These are phyloP conservation scores for Penicillium polonicum DNA, from an alignment of 2,329 filamentous ascomycete species.

Conservation along the genomic window DNA sequence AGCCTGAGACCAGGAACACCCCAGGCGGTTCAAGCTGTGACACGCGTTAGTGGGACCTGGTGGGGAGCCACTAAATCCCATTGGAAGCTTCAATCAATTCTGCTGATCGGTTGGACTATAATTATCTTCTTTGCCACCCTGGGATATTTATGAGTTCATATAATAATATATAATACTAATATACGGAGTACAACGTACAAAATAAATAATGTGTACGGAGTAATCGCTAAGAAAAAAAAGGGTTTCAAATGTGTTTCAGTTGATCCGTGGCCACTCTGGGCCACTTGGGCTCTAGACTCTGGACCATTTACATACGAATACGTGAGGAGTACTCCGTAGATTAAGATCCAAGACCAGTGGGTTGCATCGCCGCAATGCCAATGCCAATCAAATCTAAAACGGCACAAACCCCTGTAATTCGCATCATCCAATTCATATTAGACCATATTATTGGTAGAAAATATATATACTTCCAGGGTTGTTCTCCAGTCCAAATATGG, in stretches of 20 bases:
- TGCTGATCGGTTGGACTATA: conserved; percentile 11
- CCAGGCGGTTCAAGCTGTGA: conserved; percentile 21
- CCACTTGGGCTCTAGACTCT: background rate
- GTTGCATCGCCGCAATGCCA: conserved; percentile 16
- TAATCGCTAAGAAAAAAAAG: too few species aligned
- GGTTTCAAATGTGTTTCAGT: conserved; percentile 21
- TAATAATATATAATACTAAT: too few species aligned
- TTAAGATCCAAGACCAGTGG: conserved; percentile 2
- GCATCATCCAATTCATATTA: background rate
- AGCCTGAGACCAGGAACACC: background rate
- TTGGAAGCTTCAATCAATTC: conserved; percentile 13
- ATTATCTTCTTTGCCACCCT: conserved; percentile 20
- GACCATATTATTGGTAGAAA: background rate
- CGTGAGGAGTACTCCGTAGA: background rate
- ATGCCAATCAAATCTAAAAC: background rate
- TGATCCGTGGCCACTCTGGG: background rate
- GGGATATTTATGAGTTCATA: too few species aligned
- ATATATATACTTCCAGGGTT: background rate
- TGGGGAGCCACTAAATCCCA: conserved; percentile 18
- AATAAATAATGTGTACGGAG: too few species aligned
- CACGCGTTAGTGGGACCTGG: conserved; percentile 36
- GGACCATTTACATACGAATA: background rate
- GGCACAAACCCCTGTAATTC: background rate
- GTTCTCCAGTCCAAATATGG: background rate
- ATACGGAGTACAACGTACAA: too few species aligned